A percentile compares a stretch with the other conserved stretches of the same genome.
phyloP scores from a whole-genome alignment of 495 filamentous ascomycete species.

The Eremomyces bilateralis region DNA sequence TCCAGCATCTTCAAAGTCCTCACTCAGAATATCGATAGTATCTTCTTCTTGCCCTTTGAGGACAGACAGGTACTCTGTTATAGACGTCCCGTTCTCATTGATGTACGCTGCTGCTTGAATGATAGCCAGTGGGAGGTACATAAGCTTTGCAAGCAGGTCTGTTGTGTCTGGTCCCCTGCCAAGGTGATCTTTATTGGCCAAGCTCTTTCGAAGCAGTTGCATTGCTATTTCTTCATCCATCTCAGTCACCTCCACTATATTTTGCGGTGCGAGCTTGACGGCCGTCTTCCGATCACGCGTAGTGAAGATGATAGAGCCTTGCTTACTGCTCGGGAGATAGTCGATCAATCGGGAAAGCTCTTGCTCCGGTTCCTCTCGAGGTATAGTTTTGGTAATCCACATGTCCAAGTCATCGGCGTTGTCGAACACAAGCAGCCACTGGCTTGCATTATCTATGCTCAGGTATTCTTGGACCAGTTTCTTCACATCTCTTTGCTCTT shows the following conservation, averaged over 20 bases:
- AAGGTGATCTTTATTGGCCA: constrained; percentile 11
- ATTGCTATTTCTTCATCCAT: constrained; percentile 3
- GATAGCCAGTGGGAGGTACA: constrained; percentile 6
- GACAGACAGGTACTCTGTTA: constrained; percentile 24
- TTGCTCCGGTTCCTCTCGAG: no score
- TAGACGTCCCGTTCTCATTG: constrained; percentile 8
- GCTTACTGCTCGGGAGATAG: neutral
- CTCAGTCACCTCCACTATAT: constrained; percentile 1
- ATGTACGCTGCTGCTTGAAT: constrained; percentile 8
- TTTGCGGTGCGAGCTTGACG: constrained; percentile 1
- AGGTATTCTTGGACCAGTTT: constrained; percentile 15
- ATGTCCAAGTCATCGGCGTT: constrained; percentile 13
- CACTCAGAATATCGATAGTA: constrained; percentile 22
- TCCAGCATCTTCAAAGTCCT: constrained; percentile 27
- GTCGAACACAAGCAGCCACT: constrained; percentile 15
- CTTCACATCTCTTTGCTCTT: constrained; percentile 2
- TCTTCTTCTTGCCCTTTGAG: constrained; percentile 22
- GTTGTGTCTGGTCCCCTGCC: neutral
- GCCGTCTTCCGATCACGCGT: constrained; percentile 4
- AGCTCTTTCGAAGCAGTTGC: constrained; percentile 1
- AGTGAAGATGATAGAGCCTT: constrained; percentile 6
- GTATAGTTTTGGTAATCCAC: constrained; percentile 11
- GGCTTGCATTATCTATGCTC: constrained; percentile 8
- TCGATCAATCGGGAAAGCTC: neutral
- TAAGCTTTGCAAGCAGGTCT: constrained; percentile 3